These are phyloP conservation scores for Arbutus unedo DNA, from an alignment of 148 eudicot genomes.

Conservation along the genomic window DNA sequence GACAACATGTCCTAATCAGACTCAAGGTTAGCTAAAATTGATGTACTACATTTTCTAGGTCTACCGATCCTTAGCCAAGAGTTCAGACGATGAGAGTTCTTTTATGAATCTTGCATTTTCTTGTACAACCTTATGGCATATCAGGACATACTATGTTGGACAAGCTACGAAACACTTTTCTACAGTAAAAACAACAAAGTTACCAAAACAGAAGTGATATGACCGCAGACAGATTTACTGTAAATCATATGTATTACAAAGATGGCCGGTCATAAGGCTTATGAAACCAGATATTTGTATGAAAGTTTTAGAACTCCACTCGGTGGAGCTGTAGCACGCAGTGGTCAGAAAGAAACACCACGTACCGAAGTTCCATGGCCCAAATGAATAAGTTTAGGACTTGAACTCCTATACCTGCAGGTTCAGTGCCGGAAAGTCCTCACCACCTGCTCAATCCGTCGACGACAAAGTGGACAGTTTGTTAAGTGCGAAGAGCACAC, in stretches of 20 bases:
- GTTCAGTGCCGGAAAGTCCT: constrained; percentile 78
- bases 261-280: not conserved
- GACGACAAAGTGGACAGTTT: constrained; percentile 82
- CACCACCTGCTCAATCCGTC: constrained; percentile 75
- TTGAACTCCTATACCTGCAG: not conserved
- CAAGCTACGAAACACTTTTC: not conserved
- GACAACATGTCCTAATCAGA: not conserved
- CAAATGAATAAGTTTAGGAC: not conserved
- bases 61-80: not conserved
- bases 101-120: not conserved
- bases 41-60: not conserved
- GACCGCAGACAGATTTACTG: not conserved
- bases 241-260: not conserved
- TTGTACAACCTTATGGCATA: not conserved
- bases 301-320: not conserved
- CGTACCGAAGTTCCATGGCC: constrained; percentile 7
- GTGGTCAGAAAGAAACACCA: not conserved
- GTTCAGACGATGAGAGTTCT: not conserved
- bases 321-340: not conserved
- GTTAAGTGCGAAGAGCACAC: constrained; percentile 77
- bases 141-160: not conserved
- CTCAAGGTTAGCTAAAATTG: not conserved
- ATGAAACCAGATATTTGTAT: not conserved
- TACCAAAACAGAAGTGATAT: not conserved
- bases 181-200: not conserved